Base-by-base conservation (phyloP, 2,329 filamentous ascomycete species). In the Albophoma yamanashiensis region DNA sequence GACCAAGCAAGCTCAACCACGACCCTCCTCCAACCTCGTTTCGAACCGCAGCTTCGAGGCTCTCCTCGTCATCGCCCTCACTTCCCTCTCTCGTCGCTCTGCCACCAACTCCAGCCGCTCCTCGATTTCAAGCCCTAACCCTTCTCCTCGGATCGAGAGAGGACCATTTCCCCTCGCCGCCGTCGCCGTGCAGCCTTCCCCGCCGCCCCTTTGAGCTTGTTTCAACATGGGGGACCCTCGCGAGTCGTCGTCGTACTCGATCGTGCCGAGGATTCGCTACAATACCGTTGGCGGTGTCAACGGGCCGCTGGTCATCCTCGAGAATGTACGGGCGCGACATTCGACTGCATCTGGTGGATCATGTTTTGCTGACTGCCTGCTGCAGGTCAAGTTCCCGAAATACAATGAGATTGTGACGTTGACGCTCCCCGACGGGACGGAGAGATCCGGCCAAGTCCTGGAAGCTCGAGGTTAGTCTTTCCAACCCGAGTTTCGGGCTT, bases 231-330 rank as follows among this genome's bases (percentile, higher is more conserved):
- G 76, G 69, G 83, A 85, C 74, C 80, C 80, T 61, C 79, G 82
- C 72, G 81, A 82, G 68, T 78, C 82, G 64, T 82, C 81, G 62
- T 83, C 82, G 64, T 85, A 85, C 75, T 83, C 81, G 64, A 77
- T 85, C 68, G 74, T 79, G 67, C 83, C 83, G 62, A 78, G 82
- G 70, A 76, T 97, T 78, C 87, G 89, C 71, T 99, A 99, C 86
- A 99, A 99, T 82, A 99, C 94, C 69, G 92, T 99, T 73, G 91
- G 92, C 72, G 93, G 93, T 81, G 88, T 99, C 78, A 99, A 99
- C 79, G 94, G 94, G 62, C 94, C 94, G 70, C 85, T 99, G 76
- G 94, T 99, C 73, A 93, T 99, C 72, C 85, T 99, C 67, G 94
- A 97, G 75, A 95, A 96, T 84, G 93, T 96, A 76, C 53, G 70